Evolutionary conservation across 305 asterid species (phyloP).

Genomic region (Fraxinus nigra): DNA sequence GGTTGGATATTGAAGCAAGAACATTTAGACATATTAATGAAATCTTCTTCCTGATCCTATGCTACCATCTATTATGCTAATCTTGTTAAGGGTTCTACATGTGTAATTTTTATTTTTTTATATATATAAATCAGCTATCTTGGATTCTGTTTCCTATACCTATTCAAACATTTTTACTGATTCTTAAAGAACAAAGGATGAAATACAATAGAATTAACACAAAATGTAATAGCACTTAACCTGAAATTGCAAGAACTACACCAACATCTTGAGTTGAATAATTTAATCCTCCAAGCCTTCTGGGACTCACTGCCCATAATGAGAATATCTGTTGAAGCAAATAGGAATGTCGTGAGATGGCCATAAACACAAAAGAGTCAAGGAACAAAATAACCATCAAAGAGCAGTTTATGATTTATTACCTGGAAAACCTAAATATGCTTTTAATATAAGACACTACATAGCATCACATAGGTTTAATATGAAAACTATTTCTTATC

Average conservation of each 20-base stretch:
- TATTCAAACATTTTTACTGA: neutral
- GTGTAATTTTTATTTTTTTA: neutral
- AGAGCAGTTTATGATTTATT: neutral
- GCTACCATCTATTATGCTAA: neutral
- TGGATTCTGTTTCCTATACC: neutral
- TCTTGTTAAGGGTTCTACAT: neutral
- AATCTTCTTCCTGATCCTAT: neutral
- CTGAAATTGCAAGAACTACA: conserved; percentile 71
- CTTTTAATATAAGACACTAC: neutral
- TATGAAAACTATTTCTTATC: neutral
- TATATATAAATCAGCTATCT: neutral
- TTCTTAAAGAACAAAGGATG: neutral
- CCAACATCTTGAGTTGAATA: conserved; percentile 78
- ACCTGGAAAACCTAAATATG: neutral
- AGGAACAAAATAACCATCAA: neutral
- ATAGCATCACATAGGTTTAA: neutral
- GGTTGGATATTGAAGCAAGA: neutral
- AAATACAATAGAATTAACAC: conserved; percentile 7
- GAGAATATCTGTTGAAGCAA: conserved; percentile 66
- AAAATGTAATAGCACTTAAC: conserved; percentile 25
- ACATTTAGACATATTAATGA: neutral
- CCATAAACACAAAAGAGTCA: neutral
- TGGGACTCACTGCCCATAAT: conserved; percentile 93
- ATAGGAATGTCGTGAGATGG: neutral
- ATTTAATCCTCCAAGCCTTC: conserved; percentile 77